Base-by-base conservation (phyloP, 768 basidiomycete genomes). In the Agrocybe pediades region DNA sequence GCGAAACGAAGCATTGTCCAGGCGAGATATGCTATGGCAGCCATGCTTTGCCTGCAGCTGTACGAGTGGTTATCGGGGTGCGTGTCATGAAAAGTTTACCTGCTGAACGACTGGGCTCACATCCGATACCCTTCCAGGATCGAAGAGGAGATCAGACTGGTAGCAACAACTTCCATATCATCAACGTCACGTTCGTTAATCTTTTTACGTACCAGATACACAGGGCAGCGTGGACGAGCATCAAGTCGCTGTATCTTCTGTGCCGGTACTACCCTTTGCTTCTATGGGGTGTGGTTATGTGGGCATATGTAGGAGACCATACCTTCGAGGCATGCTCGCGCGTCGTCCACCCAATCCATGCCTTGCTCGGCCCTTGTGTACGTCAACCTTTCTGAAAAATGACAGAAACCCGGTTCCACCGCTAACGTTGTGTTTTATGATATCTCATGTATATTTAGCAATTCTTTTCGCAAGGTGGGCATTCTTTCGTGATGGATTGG, bases 221-320 rank as follows among this genome's bases (percentile, higher is more conserved):
- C 29, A 33, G 17, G 3, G 57, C 69, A 4, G 58, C 65, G 19
- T 73, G 74, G 72, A 69, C 70, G 20, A 69, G 70, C 2, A 63
- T 76, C 53, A 75, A 74, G 54, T 59, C 65, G n/a, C 59, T 69
- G 13, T 77, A 75, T 53, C 56, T 77, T 8, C 59, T 76, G 13
- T 77, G 75, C 51, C 68, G 76, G 13, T 78, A 78, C 57, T 78
- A 76, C 46, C 69, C 69, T 21, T 54, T 75, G 4, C 6, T 67
- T 3, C 30, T 72, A 2, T 78, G 72, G 72, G 64, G 72, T 1
- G 11, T 72, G 1, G 58, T 74, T 4, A 60, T 72, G 13, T 75
- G 66, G 63, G 71, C 71, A 9, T 75, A 73, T 42, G 60, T 66
- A 23, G 65, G 64, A 16, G 50, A 68, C 45, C 72, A 74, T 55